phyloP scores from a whole-genome alignment of 148 eudicot species.

The Diospyros kaki region DNA sequence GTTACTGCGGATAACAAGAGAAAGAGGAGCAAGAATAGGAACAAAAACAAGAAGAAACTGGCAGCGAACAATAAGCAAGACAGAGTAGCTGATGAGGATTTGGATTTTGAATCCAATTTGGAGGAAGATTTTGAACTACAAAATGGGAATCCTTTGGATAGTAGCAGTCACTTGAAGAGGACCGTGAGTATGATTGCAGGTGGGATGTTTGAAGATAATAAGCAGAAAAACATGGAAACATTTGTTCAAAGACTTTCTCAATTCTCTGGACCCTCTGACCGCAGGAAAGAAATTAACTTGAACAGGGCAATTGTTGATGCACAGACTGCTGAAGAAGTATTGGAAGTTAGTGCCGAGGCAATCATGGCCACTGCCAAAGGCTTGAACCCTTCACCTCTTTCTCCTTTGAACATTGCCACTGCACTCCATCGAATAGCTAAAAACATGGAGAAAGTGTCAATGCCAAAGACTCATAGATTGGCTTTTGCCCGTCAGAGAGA shows the following conservation, averaged over 20 bases:
- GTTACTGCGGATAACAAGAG: constrained; percentile 36
- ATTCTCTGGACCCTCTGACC: constrained; percentile 73
- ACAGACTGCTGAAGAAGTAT: constrained; percentile 78
- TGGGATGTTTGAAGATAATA: constrained; percentile 80
- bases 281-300: constrained; percentile 72
- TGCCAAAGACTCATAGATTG: constrained; percentile 69
- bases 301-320: constrained; percentile 68
- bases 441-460: constrained; percentile 96
- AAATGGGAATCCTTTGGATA: constrained; percentile 17
- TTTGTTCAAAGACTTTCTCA: constrained; percentile 78
- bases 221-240: constrained; percentile 56
- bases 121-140: constrained; percentile 31
- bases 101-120: constrained; percentile 20
- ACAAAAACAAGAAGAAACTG: constrained; percentile 28
- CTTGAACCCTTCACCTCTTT: constrained; percentile 84
- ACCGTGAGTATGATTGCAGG: constrained; percentile 63
- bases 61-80: constrained; percentile 25
- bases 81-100: constrained; percentile 21
- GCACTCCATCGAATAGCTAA: constrained; percentile 93
- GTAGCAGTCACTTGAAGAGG: constrained; percentile 27
- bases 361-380: constrained; percentile 83
- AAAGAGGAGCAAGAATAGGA: constrained; percentile 26
- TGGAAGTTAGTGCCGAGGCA: constrained; percentile 64
- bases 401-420: constrained; percentile 90
- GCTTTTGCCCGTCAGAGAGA: constrained; percentile 88